Percentiles rank a stretch among this genome's conserved stretches.
Evolutionary conservation across 352 stramenopile species (phyloP).

Genomic region (Hyphochytrium catenoides): DNA sequence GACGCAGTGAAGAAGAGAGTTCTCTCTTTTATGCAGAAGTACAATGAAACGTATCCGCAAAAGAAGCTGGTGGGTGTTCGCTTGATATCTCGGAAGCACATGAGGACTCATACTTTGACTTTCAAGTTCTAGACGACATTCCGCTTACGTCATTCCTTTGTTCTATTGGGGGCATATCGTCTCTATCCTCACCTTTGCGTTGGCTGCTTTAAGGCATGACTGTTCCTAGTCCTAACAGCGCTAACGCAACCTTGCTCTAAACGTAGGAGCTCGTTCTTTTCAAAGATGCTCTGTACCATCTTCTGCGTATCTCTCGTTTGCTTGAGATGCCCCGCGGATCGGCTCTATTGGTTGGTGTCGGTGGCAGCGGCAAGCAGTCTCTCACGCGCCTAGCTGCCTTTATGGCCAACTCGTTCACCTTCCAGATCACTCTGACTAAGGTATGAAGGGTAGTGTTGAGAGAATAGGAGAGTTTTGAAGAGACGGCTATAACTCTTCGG

Average conservation of each 20-base stretch:
- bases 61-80: constrained; percentile 87
- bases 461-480: no score
- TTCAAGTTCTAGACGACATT: no score
- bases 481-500: no score
- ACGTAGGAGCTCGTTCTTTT: constrained; percentile 80
- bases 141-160: no score
- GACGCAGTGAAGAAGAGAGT: constrained; percentile 72
- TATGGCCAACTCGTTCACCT: constrained; percentile 82
- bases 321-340: constrained; percentile 89
- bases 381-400: constrained; percentile 85
- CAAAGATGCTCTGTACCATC: constrained; percentile 86
- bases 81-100: no score
- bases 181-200: no score
- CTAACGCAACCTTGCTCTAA: not conserved
- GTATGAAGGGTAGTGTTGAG: no score
- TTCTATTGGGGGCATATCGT: no score
- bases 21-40: constrained; percentile 84
- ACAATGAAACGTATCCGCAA: constrained; percentile 88
- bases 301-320: constrained; percentile 84
- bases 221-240: no score
- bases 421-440: constrained; percentile 95
- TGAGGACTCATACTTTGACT: no score
- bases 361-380: constrained; percentile 89
- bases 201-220: no score
- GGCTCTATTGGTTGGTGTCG: constrained; percentile 86